Conservation (phyloP, 148 eudicot genomes). For the Cornus controversa region DNA sequence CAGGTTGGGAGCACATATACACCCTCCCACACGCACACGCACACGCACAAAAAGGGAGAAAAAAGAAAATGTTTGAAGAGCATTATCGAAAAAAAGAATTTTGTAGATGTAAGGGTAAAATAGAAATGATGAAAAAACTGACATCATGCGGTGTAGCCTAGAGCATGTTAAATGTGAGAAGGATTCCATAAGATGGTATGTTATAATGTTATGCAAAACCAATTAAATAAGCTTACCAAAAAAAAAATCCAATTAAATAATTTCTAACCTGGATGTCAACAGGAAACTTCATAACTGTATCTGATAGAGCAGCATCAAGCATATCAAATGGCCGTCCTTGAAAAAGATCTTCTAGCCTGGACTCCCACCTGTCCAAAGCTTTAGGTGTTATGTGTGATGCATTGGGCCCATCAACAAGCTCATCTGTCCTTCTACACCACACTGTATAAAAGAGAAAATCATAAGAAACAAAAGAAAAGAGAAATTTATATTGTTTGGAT, state of each 20-base stretch:
- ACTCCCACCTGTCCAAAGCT: conserved; percentile 95
- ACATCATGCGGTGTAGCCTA: neutral
- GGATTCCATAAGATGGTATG: neutral
- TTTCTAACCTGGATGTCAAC: conserved; percentile 87
- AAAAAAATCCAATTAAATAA: neutral
- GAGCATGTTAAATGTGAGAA: neutral
- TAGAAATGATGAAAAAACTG: neutral
- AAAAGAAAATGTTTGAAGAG: no score
- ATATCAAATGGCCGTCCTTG: conserved; percentile 91
- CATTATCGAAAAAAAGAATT: no score
- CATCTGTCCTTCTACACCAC: conserved; percentile 99
- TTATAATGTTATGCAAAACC: neutral
- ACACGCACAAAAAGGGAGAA: no score
- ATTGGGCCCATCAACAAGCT: conserved; percentile 97
- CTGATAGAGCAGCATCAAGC: conserved; percentile 97
- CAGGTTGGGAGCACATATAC: no score
- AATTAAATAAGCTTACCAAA: no score
- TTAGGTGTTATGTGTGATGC: conserved; percentile 92
- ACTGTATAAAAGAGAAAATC: conserved; percentile 42
- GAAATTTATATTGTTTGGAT: neutral
- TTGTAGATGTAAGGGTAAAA: no score
- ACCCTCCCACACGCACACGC: no score
- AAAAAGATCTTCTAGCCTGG: conserved; percentile 85
- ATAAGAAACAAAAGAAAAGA: neutral
- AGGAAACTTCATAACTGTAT: conserved; percentile 86